Percentiles rank a stretch among this genome's conserved stretches.
Conservation (phyloP, 78 protist species). For the Capsaspora owczarzaki region DNA sequence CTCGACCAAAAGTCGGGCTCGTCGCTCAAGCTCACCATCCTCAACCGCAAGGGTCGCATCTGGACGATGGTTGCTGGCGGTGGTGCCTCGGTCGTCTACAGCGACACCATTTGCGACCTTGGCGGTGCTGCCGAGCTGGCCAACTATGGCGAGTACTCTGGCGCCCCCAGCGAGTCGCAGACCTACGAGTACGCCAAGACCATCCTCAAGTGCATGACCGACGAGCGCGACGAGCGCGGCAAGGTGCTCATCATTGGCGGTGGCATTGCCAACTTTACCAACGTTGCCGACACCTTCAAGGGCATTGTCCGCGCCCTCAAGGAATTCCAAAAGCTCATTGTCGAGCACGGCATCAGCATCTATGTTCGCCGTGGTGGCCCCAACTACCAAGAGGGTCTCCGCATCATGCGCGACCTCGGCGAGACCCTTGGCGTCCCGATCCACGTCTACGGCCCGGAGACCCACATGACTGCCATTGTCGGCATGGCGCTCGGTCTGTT, state of each 20-base stretch:
- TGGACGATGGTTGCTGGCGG: constrained; percentile 98
- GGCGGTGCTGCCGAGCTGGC: constrained; percentile 68
- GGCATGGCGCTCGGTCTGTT: constrained; percentile 38
- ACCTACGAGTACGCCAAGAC: constrained; percentile 61
- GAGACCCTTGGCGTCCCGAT: constrained; percentile 28
- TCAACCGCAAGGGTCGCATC: constrained; percentile 76
- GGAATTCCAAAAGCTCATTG: constrained; percentile 37
- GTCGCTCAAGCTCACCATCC: constrained; percentile 79
- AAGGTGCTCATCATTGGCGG: constrained; percentile 84
- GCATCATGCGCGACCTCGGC: constrained; percentile 63
- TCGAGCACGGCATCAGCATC: constrained; percentile 26
- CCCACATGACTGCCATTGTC: constrained; percentile 69
- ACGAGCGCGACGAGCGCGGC: constrained; percentile 10
- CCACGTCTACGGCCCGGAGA: constrained; percentile 73
- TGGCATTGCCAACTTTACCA: constrained; percentile 92
- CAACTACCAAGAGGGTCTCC: constrained; percentile 82
- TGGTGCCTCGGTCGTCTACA: constrained; percentile 88
- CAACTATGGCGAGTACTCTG: constrained; percentile 86
- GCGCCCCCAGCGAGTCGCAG: constrained; percentile 68
- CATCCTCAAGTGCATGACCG: constrained; percentile 25
- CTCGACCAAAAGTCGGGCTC: constrained; percentile 87
- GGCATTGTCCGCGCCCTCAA: constrained; percentile 72
- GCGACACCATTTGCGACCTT: constrained; percentile 78
- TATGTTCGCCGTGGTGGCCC: constrained; percentile 93
- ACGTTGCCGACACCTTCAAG: constrained; percentile 83